Conservation (phyloP, 306 rosid genomes). For the Rosa chinensis region DNA sequence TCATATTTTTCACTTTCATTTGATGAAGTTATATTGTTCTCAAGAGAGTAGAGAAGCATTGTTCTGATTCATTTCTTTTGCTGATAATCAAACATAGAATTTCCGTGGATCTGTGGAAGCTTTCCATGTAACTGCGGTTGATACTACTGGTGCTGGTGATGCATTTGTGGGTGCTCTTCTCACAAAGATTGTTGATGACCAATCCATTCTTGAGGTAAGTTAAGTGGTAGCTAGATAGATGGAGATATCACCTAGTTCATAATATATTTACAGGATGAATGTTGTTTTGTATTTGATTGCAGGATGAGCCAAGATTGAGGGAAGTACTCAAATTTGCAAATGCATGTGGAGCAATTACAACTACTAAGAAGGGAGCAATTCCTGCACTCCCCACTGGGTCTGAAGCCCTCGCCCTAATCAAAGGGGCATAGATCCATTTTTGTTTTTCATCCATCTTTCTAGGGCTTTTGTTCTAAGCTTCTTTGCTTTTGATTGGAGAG, state of each 20-base stretch:
- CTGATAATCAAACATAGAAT: constrained; percentile 37
- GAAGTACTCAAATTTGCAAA: constrained; percentile 62
- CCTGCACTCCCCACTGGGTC: constrained; percentile 79
- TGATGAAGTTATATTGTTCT: background rate
- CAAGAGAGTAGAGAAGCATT: background rate
- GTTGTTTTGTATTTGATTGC: background rate
- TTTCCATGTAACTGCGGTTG: constrained; percentile 67
- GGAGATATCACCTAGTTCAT: background rate
- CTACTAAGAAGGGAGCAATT: constrained; percentile 87
- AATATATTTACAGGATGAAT: background rate
- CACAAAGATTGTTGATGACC: constrained; percentile 80
- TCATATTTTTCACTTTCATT: background rate
- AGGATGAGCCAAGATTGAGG: constrained; percentile 76
- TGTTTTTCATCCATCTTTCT: background rate
- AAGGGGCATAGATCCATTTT: constrained; percentile 33
- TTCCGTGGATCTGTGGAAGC: constrained; percentile 78
- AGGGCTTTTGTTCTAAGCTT: constrained; percentile 12
- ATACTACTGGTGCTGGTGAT: constrained; percentile 98
- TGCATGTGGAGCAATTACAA: constrained; percentile 95
- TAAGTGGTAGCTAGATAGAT: background rate
- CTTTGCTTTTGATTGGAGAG: constrained; percentile 34
- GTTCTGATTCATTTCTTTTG: background rate
- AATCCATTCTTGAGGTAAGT: constrained; percentile 73
- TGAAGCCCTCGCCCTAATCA: constrained; percentile 50
- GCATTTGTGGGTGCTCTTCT: constrained; percentile 82